Evolutionary conservation across 1,139 yeast genomes (phyloP).

Genomic region (Scheffersomyces stambukii): DNA sequence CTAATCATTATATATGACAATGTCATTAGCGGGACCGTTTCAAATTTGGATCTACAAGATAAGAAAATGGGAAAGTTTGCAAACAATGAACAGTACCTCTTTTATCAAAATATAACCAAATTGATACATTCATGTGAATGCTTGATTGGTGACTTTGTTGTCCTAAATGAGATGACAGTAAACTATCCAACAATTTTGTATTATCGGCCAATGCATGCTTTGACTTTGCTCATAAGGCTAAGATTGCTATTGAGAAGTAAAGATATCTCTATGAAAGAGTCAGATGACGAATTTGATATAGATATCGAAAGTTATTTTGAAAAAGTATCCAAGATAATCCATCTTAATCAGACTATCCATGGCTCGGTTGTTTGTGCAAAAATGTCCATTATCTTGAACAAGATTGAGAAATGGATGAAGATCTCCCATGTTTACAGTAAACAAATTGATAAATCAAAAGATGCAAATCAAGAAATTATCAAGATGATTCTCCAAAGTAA

Average conservation of each 20-base stretch:
- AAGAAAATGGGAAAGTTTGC: conserved; percentile 2
- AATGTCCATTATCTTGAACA: conserved; percentile 39
- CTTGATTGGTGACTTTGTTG: conserved; percentile 41
- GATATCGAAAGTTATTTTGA: conserved; percentile 34
- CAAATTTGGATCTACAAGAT: conserved; percentile 2
- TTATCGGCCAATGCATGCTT: conserved; percentile 53
- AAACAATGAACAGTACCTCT: conserved; percentile 14
- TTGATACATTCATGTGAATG: conserved; percentile 41
- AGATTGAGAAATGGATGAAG: conserved; percentile 47
- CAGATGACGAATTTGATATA: conserved; percentile 21
- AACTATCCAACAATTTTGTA: conserved; percentile 51
- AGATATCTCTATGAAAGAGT: conserved; percentile 13
- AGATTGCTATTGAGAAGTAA: conserved; percentile 41
- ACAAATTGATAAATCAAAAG: background rate
- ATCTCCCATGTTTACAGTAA: conserved; percentile 25
- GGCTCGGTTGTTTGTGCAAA: conserved; percentile 37
- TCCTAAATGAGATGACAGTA: conserved; percentile 32
- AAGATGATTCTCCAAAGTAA: conserved; percentile 42
- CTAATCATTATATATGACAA: conserved; percentile 48
- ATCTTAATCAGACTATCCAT: conserved; percentile 18
- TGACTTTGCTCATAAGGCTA: conserved; percentile 44
- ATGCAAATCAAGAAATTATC: conserved; percentile 22
- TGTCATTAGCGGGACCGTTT: conserved; percentile 30
- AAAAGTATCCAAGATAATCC: conserved; percentile 22
- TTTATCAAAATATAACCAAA: conserved; percentile 33